These are phyloP conservation scores for Solanum piurae DNA, from an alignment of 257 asterid species.

Conservation along the genomic window DNA sequence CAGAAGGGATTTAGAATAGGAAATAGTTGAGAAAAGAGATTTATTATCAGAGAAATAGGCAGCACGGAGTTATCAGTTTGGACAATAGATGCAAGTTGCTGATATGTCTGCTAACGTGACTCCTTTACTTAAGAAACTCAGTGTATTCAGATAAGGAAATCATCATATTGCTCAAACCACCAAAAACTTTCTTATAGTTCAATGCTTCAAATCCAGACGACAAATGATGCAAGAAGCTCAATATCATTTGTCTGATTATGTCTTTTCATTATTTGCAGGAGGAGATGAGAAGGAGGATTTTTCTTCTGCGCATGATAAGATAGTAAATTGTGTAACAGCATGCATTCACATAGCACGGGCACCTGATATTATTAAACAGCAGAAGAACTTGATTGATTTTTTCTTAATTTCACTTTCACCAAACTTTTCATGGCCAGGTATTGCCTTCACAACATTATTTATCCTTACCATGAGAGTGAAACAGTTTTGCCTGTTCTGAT, in stretches of 20 bases:
- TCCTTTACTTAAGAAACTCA: not conserved
- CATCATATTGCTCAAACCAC: not conserved
- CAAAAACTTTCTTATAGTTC: not conserved
- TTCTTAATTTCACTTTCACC: constrained; percentile 55
- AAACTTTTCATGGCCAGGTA: constrained; percentile 79
- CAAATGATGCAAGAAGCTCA: not conserved
- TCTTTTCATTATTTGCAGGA: constrained; percentile 29
- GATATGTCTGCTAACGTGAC: not conserved
- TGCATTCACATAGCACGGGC: constrained; percentile 59
- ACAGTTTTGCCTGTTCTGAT: not conserved
- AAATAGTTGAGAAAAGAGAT: not conserved
- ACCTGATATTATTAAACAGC: constrained; percentile 61
- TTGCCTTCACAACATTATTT: not conserved
- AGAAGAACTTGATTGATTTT: constrained; percentile 45
- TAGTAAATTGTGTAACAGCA: constrained; percentile 60
- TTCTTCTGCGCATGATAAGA: constrained; percentile 49
- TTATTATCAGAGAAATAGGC: not conserved
- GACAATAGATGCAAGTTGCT: not conserved
- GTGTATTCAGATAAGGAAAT: not conserved
- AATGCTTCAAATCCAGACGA: not conserved
- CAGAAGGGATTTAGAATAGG: not conserved
- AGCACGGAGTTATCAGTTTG: not conserved
- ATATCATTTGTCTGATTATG: constrained; percentile 6
- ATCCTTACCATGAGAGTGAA: not conserved
- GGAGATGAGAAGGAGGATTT: constrained; percentile 50